Evolutionary conservation across 768 basidiomycete species (phyloP), one percentile per base, ranked within the genome.

Genomic region (Amylocystis lapponica): DNA sequence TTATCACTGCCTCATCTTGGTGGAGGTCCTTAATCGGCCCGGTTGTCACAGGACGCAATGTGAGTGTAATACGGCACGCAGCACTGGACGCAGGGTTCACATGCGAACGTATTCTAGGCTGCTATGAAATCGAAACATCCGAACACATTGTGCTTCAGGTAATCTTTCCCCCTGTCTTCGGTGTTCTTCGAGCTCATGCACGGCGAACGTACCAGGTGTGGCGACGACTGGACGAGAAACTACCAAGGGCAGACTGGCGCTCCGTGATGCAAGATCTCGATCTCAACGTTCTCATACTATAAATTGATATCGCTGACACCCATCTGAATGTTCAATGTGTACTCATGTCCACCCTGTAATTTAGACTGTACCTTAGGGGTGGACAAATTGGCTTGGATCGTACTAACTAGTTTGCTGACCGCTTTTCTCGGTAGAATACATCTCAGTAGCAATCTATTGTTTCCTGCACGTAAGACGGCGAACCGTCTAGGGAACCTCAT

Each of bases 91-190:
- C 21, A 13, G 14, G 31, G 27, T 21, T 30, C 32, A 45, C 32
- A 26, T 43, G 11, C 19, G n/a, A n/a, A n/a, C 16, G 21, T n/a
- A 6, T 45, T 29, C 12, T 35, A 65, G 59, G 56, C 41, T 62
- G 57, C 50, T 65, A 63, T 57, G 67, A 71, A 54, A 60, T 69
- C 39, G 62, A 66, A 48, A 63, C 64, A 17, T 53, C 59, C 29
- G 63, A 67, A 36, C 49, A 60, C 49, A 59, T 67, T 48, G 58
- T 65, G 21, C 49, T 56, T 14, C 48, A 60, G 58, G 62, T 62
- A 44, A 39, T 61, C 31, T 50, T 35, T 47, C 47, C 26, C 21
- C 9, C 16, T 11, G 3, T 22, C 41, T 29, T 38, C 48, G 53
- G 56, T 44, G 47, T 47, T 46, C 25, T 46, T 38, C 45, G 43